A percentile compares a stretch with the other conserved stretches of the same genome.
Conservation (phyloP, 176 grass and related monocot species). For the Avena sativa region DNA sequence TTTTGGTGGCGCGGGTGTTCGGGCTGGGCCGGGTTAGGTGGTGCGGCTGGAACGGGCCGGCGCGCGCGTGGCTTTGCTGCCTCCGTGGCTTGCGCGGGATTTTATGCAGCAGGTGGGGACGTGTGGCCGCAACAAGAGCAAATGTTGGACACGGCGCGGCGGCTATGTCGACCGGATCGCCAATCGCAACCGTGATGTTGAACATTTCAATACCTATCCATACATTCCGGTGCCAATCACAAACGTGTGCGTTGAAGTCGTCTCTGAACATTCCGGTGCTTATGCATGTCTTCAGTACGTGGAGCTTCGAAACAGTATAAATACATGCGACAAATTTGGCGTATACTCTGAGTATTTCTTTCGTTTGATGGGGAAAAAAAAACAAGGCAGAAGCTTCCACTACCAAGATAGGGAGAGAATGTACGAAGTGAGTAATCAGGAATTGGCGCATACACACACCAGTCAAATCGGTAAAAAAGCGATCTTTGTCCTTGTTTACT, state of each 20-base stretch:
- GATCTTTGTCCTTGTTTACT: slow-evolving; percentile 21
- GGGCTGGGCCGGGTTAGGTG: neutral
- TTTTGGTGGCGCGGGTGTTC: neutral
- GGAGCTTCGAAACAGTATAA: no score
- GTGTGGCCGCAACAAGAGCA: neutral
- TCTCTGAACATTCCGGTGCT: no score
- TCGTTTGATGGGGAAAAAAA: neutral
- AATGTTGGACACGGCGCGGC: slow-evolving; percentile 39
- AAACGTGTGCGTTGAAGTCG: no score
- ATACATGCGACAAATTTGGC: neutral
- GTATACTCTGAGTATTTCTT: neutral
- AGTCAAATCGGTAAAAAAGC: neutral
- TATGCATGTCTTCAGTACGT: no score
- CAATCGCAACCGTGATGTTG: neutral
- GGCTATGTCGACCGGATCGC: neutral
- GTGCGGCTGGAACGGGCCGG: slow-evolving; percentile 35
- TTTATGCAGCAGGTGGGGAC: slow-evolving; percentile 32
- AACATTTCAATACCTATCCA: neutral
- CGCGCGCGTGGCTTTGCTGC: neutral
- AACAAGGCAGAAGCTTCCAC: slow-evolving; percentile 6
- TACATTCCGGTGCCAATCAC: no score
- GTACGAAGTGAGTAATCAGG: neutral
- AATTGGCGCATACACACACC: neutral
- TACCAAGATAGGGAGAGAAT: neutral
- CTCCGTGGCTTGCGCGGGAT: neutral